Conservation (phyloP, 768 basidiomycete species). For the Trametes cinnabarina region DNA sequence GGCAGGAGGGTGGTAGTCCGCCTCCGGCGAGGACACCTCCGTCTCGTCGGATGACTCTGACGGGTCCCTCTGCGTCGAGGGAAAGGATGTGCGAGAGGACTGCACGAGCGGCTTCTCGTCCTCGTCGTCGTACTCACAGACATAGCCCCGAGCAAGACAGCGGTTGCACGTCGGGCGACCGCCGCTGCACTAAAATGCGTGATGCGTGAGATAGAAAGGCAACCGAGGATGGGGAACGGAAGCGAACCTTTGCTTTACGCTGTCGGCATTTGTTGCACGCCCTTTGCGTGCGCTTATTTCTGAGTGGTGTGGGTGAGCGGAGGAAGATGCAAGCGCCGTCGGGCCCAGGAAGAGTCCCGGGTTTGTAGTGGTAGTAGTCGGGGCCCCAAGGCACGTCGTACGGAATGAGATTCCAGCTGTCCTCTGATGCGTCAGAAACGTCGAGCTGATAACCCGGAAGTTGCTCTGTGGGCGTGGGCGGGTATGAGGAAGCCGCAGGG, state of each 20-base stretch:
- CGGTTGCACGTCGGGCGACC: slow-evolving; percentile 36
- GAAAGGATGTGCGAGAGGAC: background rate
- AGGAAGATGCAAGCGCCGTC: slow-evolving; percentile 39
- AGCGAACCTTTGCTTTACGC: slow-evolving; percentile 39
- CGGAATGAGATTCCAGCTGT: slow-evolving; percentile 38
- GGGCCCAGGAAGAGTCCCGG: slow-evolving; percentile 37
- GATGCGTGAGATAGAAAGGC: background rate
- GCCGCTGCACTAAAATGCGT: slow-evolving; percentile 34
- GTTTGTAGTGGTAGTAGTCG: slow-evolving; percentile 33
- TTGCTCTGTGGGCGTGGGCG: slow-evolving; percentile 4
- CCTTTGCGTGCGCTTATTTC: slow-evolving; percentile 35
- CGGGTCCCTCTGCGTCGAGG: background rate
- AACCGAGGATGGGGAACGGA: background rate
- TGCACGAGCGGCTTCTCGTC: slow-evolving; percentile 9
- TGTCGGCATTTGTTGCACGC: slow-evolving; percentile 40
- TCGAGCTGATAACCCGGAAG: background rate
- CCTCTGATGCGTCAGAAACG: slow-evolving; percentile 10
- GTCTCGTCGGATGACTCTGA: slow-evolving; percentile 9
- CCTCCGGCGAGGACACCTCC: background rate
- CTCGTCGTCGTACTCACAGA: slow-evolving; percentile 34
- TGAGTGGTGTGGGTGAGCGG: slow-evolving; percentile 39
- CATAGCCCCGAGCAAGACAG: slow-evolving; percentile 33
- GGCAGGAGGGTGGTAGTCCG: background rate
- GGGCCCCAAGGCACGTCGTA: slow-evolving; percentile 41
- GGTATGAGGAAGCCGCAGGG: slow-evolving; percentile 2